Conservation (phyloP, 2,329 filamentous ascomycete species). For the Pseudogymnoascus sp. region DNA sequence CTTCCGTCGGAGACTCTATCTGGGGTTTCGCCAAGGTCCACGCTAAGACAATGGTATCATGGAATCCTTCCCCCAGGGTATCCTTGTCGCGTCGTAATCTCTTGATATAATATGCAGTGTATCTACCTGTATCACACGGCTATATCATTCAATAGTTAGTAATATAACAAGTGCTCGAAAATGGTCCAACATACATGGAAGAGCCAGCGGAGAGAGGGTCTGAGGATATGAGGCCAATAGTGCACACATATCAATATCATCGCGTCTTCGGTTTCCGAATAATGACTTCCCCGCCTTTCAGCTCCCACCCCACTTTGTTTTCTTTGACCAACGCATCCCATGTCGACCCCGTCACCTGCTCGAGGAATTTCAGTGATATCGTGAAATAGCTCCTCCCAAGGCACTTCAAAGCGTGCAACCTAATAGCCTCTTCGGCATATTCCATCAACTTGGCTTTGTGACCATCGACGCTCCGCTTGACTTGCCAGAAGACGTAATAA, state of each 20-base stretch:
- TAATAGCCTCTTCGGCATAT: constrained; percentile 67
- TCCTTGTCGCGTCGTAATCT: neutral
- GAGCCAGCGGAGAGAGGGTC: neutral
- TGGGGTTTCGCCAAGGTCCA: neutral
- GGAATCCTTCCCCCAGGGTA: neutral
- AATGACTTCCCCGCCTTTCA: constrained; percentile 64
- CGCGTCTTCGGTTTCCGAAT: constrained; percentile 56
- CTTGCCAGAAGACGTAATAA: constrained; percentile 69
- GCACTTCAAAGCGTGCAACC: constrained; percentile 74
- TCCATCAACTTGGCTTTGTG: constrained; percentile 74
- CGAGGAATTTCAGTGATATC: constrained; percentile 61
- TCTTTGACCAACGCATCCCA: constrained; percentile 64
- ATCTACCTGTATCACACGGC: constrained; percentile 1
- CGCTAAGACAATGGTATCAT: neutral
- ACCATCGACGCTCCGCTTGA: constrained; percentile 67
- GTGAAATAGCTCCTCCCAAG: constrained; percentile 74
- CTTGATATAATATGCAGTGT: neutral
- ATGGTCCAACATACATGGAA: neutral
- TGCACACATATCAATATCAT: constrained; percentile 21
- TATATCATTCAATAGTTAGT: neutral
- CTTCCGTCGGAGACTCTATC: neutral
- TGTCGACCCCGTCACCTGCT: constrained; percentile 56
- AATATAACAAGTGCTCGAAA: neutral
- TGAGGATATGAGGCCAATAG: neutral
- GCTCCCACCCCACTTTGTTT: constrained; percentile 77